A percentile compares a stretch with the other conserved stretches of the same genome.
phyloP scores from a whole-genome alignment of 345 rosid species.

The Pugionium cornutum region DNA sequence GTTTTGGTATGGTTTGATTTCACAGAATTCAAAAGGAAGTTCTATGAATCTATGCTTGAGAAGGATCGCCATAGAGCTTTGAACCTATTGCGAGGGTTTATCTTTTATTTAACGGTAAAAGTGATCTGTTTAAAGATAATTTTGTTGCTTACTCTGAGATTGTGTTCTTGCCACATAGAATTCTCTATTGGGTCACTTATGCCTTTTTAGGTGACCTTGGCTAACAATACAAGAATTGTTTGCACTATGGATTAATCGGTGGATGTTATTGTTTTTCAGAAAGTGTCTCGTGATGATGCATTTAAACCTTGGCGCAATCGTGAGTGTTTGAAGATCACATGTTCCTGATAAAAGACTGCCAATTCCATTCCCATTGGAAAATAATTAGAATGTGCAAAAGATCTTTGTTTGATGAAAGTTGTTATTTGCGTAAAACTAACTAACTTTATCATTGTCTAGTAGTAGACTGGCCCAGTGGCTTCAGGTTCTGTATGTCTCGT shows the following conservation, averaged over 20 bases:
- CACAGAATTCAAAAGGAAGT: slow-evolving; percentile 29
- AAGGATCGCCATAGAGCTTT: slow-evolving; percentile 38
- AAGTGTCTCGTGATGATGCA: slow-evolving; percentile 45
- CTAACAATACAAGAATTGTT: not conserved
- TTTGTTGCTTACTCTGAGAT: not conserved
- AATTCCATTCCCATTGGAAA: not conserved
- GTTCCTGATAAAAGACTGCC: not conserved
- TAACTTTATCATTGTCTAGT: not conserved
- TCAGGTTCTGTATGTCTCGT: not conserved
- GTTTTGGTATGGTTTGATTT: slow-evolving; percentile 26
- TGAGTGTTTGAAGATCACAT: slow-evolving; percentile 42
- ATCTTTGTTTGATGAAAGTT: slow-evolving; percentile 10
- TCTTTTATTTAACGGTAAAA: slow-evolving; percentile 68
- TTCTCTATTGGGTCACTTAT: not conserved
- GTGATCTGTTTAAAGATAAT: not conserved
- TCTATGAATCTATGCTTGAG: slow-evolving; percentile 5
- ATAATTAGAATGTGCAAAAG: not conserved
- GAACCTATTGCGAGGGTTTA: slow-evolving; percentile 71
- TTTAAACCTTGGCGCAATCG: slow-evolving; percentile 62
- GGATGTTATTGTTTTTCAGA: slow-evolving; percentile 43
- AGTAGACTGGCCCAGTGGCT: not conserved
- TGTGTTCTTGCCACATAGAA: not conserved
- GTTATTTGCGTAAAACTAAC: slow-evolving; percentile 1
- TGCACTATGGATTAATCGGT: not conserved
- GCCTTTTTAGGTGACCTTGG: not conserved